Base-by-base conservation (phyloP, 139 green algal species). In the Helicosporidium sp. region DNA sequence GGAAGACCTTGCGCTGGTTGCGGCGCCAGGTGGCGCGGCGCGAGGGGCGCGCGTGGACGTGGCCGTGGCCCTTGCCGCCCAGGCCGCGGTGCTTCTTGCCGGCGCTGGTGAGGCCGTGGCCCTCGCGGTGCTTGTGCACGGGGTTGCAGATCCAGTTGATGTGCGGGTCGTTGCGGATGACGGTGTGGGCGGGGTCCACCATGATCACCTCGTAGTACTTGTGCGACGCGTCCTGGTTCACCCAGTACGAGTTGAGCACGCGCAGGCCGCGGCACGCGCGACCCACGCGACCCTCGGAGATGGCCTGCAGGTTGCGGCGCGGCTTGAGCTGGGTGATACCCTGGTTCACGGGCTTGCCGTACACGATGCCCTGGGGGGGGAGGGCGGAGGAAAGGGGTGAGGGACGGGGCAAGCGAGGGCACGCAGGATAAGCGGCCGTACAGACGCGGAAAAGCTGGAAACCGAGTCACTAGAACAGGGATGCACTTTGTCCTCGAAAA, bases 161-260 rank as follows among this genome's bases (percentile, higher is more conserved):
- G 63, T 82, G 77, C n/a, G 89, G 59, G 52, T 98, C 89, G 58
- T 85, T 91, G 62, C 89, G 79, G 54, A 98, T 84, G 51, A 65
- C 74, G 19, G 75, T 84, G 78, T 99, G 90, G 26, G 68, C 61
- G n/a, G 80, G 79, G 73, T 99, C 90, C 46, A 97, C 74, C 57
- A 94, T 60, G 75, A 99, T 93, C 31, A 99, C 76, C 74, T 99
- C 90, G 54, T 83, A 99, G 83, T 96, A 99, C 77, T 99, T 99
- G 87, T 95, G 97, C 43, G 82, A 84, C 8, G 84, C 94, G 63
- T 99, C 90, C 80, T 94, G 66, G 77, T 97, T 97, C 5, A 97
- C 74, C 90, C 90, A 99, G 75, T 99, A 99, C 2, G 77, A 92
- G 82, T 99, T 99, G 37, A 99, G 77, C 43, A 99, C 87, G 28